These are phyloP conservation scores for Mycotypha africana DNA, from an alignment of 371 early-diverging fungal species.

Conservation along the genomic window DNA sequence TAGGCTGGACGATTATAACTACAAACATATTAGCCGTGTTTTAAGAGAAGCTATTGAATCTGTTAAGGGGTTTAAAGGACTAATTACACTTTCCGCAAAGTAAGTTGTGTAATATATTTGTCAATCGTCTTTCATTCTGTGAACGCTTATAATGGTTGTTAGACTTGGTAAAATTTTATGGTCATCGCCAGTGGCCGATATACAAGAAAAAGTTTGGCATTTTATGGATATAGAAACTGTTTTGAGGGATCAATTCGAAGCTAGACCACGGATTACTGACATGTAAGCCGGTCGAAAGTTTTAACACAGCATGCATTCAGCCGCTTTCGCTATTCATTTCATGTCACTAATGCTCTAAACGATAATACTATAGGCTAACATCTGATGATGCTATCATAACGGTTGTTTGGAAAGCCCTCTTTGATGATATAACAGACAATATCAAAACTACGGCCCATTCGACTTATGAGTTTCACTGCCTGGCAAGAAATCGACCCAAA, in stretches of 20 bases:
- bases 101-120: slow-evolving; percentile 7
- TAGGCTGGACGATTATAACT: slow-evolving; percentile 32
- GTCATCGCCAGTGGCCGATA: slow-evolving; percentile 14
- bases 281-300: slow-evolving; percentile 24
- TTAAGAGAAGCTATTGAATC: slow-evolving; percentile 26
- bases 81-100: slow-evolving; percentile 38
- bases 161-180: slow-evolving; percentile 48
- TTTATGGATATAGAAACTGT: slow-evolving; percentile 37
- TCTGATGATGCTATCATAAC: not conserved
- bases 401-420: too few relatives aligned
- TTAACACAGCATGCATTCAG: not conserved
- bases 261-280: slow-evolving; percentile 24
- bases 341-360: slow-evolving; percentile 1
- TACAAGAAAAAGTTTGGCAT: slow-evolving; percentile 30
- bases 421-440: not conserved
- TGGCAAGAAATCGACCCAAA: slow-evolving; percentile 30
- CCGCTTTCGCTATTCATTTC: not conserved
- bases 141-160: not conserved
- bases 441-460: slow-evolving; percentile 10
- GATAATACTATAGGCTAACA: not conserved
- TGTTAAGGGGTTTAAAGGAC: slow-evolving; percentile 30
- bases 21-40: slow-evolving; percentile 21
- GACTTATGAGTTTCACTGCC: slow-evolving; percentile 35
- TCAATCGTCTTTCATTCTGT: not conserved
- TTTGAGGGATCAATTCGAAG: slow-evolving; percentile 24